Conservation (phyloP, 2,329 filamentous ascomycete genomes). For the Clathrospora elynae region DNA sequence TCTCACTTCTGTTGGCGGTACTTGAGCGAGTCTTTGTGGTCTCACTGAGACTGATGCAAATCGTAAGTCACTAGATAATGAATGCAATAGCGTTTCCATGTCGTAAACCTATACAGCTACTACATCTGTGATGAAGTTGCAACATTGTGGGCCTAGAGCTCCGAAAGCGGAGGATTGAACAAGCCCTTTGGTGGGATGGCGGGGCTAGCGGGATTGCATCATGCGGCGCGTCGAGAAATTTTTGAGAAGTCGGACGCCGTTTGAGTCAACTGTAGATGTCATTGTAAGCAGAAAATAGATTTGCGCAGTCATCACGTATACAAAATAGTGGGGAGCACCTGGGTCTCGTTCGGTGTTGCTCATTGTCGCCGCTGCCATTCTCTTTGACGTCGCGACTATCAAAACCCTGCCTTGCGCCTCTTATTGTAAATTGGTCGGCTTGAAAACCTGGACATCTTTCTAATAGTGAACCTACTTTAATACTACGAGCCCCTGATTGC, state of each 20-base stretch:
- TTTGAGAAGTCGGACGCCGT: slow-evolving; percentile 26
- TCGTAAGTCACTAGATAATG: slow-evolving; percentile 21
- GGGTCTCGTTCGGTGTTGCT: slow-evolving; percentile 24
- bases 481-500: slow-evolving; percentile 9
- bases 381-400: slow-evolving; percentile 19
- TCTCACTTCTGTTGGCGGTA: slow-evolving; percentile 10
- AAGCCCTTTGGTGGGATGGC: slow-evolving; percentile 23
- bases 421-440: slow-evolving; percentile 7
- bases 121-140: slow-evolving; percentile 1
- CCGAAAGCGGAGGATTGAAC: slow-evolving; percentile 14
- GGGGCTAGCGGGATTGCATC: slow-evolving; percentile 40
- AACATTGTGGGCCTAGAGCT: slow-evolving; percentile 1
- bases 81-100: slow-evolving; percentile 20
- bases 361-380: slow-evolving; percentile 21
- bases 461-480: slow-evolving; percentile 1
- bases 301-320: slow-evolving; percentile 12
- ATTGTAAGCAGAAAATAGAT: slow-evolving; percentile 10
- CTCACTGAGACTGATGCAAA: slow-evolving; percentile 2
- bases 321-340: slow-evolving; percentile 21
- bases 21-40: slow-evolving; percentile 8
- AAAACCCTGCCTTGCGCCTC: slow-evolving; percentile 8
- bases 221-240: slow-evolving; percentile 38
- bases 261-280: slow-evolving; percentile 23
- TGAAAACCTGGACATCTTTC: too few relatives aligned
- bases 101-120: background rate